Conservation (phyloP, 1,284 basidiomycete species). For the Neolentinus lepideus region DNA sequence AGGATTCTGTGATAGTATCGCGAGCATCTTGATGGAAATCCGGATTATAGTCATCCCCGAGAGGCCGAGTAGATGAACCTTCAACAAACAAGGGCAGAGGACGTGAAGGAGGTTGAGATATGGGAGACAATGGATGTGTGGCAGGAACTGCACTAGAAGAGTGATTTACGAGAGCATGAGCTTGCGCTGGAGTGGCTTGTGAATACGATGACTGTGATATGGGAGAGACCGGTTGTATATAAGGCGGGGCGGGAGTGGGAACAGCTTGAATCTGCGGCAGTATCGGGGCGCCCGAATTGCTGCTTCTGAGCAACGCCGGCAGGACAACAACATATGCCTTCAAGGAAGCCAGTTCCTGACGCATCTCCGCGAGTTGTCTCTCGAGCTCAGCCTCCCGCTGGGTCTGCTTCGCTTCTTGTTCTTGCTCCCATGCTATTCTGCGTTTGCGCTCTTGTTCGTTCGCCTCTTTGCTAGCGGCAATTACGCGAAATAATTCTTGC, state of each 20-base stretch:
- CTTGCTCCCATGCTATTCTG: slow-evolving; percentile 56
- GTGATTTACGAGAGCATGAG: background rate
- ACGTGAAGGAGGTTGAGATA: slow-evolving; percentile 27
- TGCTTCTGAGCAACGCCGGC: slow-evolving; percentile 1
- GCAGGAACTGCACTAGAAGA: background rate
- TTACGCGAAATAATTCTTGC: slow-evolving; percentile 48
- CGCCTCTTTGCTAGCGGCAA: slow-evolving; percentile 44
- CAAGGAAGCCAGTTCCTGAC: slow-evolving; percentile 46
- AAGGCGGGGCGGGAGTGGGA: background rate
- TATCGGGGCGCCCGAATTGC: slow-evolving; percentile 9
- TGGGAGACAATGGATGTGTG: slow-evolving; percentile 22
- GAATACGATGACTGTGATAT: background rate
- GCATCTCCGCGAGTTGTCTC: slow-evolving; percentile 47
- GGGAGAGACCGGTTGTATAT: background rate
- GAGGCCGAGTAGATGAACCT: slow-evolving; percentile 29
- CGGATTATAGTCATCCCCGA: slow-evolving; percentile 6
- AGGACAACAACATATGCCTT: slow-evolving; percentile 31
- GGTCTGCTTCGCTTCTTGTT: slow-evolving; percentile 51
- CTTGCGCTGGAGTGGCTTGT: slow-evolving; percentile 4
- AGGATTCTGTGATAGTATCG: slow-evolving; percentile 22
- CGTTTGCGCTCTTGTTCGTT: slow-evolving; percentile 52
- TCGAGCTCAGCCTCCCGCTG: slow-evolving; percentile 55
- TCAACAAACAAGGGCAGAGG: slow-evolving; percentile 29
- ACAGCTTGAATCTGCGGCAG: slow-evolving; percentile 3
- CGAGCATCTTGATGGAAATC: slow-evolving; percentile 1